These are phyloP conservation scores for Umbelopsis isabellina DNA, from an alignment of 192 early-diverging fungal species.

Conservation along the genomic window DNA sequence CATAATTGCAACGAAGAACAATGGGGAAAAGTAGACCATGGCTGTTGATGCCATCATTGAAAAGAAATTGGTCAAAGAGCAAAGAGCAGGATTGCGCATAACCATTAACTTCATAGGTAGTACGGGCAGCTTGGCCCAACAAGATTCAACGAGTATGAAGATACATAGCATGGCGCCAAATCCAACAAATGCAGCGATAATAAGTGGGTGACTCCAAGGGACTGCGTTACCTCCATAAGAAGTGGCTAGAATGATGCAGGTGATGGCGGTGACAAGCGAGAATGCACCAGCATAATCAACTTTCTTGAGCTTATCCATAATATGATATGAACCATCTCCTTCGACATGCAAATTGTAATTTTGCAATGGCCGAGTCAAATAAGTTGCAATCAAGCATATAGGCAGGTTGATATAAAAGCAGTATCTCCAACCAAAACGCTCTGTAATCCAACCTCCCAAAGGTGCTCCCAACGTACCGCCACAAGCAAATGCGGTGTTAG, in stretches of 20 bases:
- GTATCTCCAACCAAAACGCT: conserved; percentile 67
- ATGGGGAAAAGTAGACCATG: conserved; percentile 36
- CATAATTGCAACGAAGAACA: conserved; percentile 39
- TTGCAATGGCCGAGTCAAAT: conserved; percentile 39
- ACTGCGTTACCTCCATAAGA: conserved; percentile 74
- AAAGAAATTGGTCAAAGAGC: conserved; percentile 51
- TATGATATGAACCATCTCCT: conserved; percentile 45
- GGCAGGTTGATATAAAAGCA: conserved; percentile 91
- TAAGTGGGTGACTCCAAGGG: conserved; percentile 66
- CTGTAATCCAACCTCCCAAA: conserved; percentile 84
- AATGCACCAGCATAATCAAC: conserved; percentile 72
- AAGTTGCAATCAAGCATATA: conserved; percentile 62
- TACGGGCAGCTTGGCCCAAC: conserved; percentile 60
- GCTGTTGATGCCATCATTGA: conserved; percentile 35
- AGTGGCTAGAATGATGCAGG: conserved; percentile 71
- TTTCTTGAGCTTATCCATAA: conserved; percentile 60
- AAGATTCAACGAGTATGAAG: conserved; percentile 53
- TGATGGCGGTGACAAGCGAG: conserved; percentile 50
- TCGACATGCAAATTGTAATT: conserved; percentile 31
- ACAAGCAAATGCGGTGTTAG: conserved; percentile 43
- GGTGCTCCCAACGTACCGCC: conserved; percentile 83
- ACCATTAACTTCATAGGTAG: conserved; percentile 57
- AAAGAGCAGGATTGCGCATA: conserved; percentile 40
- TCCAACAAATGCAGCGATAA: conserved; percentile 52
- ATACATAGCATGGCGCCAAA: conserved; percentile 27